Conservation (phyloP, 176 grass and related monocot species). For the Oryza officinalis region DNA sequence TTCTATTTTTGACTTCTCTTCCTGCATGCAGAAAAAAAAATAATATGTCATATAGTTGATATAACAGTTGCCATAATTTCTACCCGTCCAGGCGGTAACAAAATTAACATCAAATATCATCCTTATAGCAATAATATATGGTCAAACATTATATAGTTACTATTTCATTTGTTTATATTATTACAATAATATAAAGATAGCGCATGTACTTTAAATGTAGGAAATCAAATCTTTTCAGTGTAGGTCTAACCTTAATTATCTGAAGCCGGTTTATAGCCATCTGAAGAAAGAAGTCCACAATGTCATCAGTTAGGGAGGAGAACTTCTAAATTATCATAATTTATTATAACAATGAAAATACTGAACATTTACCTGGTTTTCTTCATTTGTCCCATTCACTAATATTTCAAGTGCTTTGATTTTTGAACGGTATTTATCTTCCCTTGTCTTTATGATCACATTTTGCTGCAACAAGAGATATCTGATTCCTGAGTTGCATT, state of each 20-base stretch:
- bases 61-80: slow-evolving; percentile 4
- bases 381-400: slow-evolving; percentile 91
- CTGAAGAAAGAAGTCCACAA: slow-evolving; percentile 47
- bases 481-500: slow-evolving; percentile 33
- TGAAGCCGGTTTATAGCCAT: slow-evolving; percentile 62
- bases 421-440: slow-evolving; percentile 82
- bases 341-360: not conserved
- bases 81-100: not conserved
- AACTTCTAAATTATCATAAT: not conserved
- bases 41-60: not conserved
- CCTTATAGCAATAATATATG: not conserved
- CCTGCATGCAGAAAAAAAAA: slow-evolving; percentile 41
- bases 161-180: slow-evolving; percentile 1
- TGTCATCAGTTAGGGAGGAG: slow-evolving; percentile 29
- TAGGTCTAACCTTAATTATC: slow-evolving; percentile 56
- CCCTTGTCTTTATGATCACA: slow-evolving; percentile 65
- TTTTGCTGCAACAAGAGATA: slow-evolving; percentile 74
- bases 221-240: not conserved
- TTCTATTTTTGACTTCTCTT: slow-evolving; percentile 71
- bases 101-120: not conserved
- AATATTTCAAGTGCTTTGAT: slow-evolving; percentile 76
- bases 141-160: not conserved
- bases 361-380: slow-evolving; percentile 67
- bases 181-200: slow-evolving; percentile 16
- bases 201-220: slow-evolving; percentile 1